Conservation (phyloP, 768 basidiomycete genomes). For the Holtermanniella nyarrowii region DNA sequence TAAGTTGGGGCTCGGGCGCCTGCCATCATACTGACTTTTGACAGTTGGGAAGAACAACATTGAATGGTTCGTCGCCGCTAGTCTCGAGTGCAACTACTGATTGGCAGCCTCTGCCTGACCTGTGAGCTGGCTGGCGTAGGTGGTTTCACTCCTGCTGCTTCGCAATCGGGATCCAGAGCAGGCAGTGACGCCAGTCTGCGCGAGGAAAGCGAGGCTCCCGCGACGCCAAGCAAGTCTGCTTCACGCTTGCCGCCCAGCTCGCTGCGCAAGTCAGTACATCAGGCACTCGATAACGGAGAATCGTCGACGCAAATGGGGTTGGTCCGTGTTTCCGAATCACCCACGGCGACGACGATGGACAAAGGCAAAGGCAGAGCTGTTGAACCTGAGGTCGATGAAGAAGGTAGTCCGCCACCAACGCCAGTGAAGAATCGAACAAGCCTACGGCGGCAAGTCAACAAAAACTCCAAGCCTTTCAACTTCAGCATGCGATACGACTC, state of each 20-base stretch:
- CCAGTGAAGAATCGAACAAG: slow-evolving; percentile 9
- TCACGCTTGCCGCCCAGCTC: not conserved
- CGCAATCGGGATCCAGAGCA: not conserved
- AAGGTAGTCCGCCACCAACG: slow-evolving; percentile 5
- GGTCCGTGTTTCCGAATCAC: not conserved
- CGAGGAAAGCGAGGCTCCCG: slow-evolving; percentile 1
- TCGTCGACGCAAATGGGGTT: no score
- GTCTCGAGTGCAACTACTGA: slow-evolving; percentile 1
- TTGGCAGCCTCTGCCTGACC: slow-evolving; percentile 27
- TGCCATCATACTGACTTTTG: slow-evolving; percentile 2
- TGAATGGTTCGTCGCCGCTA: slow-evolving; percentile 23
- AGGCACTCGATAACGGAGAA: slow-evolving; percentile 3
- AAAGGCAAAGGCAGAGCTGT: slow-evolving; percentile 1
- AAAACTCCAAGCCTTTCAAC: slow-evolving; percentile 16
- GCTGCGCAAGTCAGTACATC: slow-evolving; percentile 1
- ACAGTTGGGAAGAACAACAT: slow-evolving; percentile 29
- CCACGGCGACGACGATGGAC: not conserved
- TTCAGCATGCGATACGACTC: slow-evolving; percentile 11
- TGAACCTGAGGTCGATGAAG: not conserved
- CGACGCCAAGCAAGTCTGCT: not conserved
- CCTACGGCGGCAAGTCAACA: slow-evolving; percentile 9
- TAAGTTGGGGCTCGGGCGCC: slow-evolving; percentile 2
- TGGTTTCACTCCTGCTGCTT: slow-evolving; percentile 20
- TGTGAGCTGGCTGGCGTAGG: slow-evolving; percentile 24
- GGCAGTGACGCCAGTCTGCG: no score